Percentiles rank a stretch among this genome's conserved stretches.
Conservation (phyloP, 2,329 filamentous ascomycete species). For the Trichothecium roseum region DNA sequence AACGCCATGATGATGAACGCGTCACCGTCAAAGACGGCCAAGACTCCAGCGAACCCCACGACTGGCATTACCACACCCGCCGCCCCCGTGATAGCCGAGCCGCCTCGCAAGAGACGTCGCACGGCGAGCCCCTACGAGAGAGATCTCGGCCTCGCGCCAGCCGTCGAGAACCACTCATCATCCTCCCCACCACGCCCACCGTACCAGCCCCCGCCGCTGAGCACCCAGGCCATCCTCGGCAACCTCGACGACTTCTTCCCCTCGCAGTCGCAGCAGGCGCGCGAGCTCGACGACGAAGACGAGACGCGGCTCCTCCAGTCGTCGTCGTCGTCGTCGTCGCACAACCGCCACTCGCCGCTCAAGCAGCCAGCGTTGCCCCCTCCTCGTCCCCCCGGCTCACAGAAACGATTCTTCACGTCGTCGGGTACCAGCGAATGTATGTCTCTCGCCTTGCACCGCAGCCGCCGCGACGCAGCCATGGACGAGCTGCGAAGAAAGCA, state of each 20-base stretch:
- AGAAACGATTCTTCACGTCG: slow-evolving; percentile 24
- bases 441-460: slow-evolving; percentile 22
- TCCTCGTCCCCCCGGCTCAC: background rate
- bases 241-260: slow-evolving; percentile 45
- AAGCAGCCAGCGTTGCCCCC: background rate
- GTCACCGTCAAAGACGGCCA: too few species aligned
- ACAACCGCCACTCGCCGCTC: background rate
- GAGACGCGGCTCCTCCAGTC: too few species aligned
- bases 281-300: slow-evolving; percentile 35
- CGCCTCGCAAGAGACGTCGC: background rate
- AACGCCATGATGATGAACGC: too few species aligned
- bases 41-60: too few species aligned
- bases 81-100: background rate
- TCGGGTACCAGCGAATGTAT: slow-evolving; percentile 23
- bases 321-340: background rate
- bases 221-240: slow-evolving; percentile 43
- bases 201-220: slow-evolving; percentile 20
- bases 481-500: slow-evolving; percentile 17
- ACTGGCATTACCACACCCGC: background rate
- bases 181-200: slow-evolving; percentile 7
- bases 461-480: slow-evolving; percentile 20
- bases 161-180: background rate
- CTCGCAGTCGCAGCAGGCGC: slow-evolving; percentile 43
- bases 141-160: background rate
- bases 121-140: slow-evolving; percentile 2